These are phyloP conservation scores for Beauveria rudraprayagi DNA, from an alignment of 2,329 filamentous ascomycete species.

Conservation along the genomic window DNA sequence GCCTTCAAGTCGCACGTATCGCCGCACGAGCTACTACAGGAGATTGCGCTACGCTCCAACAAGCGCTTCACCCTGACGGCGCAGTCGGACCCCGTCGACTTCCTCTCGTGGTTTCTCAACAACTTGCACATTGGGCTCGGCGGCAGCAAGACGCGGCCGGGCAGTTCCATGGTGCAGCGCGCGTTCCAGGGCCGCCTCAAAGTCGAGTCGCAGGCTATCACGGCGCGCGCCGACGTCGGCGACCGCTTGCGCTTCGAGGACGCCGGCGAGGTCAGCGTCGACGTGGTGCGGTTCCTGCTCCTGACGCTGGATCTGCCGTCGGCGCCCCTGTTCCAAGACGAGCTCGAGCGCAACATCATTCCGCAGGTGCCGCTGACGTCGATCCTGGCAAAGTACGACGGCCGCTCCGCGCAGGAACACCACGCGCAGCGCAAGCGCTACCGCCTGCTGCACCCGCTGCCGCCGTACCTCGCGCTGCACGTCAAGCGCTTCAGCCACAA, in stretches of 20 bases:
- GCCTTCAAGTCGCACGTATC: slow-evolving; percentile 97
- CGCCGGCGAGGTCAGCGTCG: slow-evolving; percentile 69
- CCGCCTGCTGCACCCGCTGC: slow-evolving; percentile 80
- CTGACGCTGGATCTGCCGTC: slow-evolving; percentile 88
- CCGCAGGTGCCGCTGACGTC: slow-evolving; percentile 78
- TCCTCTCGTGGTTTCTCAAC: slow-evolving; percentile 96
- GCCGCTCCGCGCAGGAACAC: slow-evolving; percentile 77
- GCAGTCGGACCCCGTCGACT: slow-evolving; percentile 93
- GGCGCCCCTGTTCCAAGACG: slow-evolving; percentile 91
- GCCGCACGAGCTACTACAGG: slow-evolving; percentile 92
- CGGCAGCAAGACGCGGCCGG: slow-evolving; percentile 78
- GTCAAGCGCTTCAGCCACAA: slow-evolving; percentile 96
- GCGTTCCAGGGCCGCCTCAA: slow-evolving; percentile 91
- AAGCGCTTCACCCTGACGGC: slow-evolving; percentile 87
- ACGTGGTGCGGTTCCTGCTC: slow-evolving; percentile 76
- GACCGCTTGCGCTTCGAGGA: slow-evolving; percentile 92
- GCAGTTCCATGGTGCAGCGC: slow-evolving; percentile 78
- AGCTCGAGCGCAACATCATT: slow-evolving; percentile 91
- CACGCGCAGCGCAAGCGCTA: slow-evolving; percentile 83
- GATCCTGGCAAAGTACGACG: slow-evolving; percentile 89
- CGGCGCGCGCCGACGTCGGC: slow-evolving; percentile 76
- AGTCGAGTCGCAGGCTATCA: slow-evolving; percentile 89
- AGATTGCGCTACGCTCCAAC: slow-evolving; percentile 80
- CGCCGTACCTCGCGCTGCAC: slow-evolving; percentile 86
- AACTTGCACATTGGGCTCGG: slow-evolving; percentile 87